Evolutionary conservation across 495 filamentous ascomycete species (phyloP), one percentile per base, ranked within the genome.

Genomic region (Rusavskia elegans): DNA sequence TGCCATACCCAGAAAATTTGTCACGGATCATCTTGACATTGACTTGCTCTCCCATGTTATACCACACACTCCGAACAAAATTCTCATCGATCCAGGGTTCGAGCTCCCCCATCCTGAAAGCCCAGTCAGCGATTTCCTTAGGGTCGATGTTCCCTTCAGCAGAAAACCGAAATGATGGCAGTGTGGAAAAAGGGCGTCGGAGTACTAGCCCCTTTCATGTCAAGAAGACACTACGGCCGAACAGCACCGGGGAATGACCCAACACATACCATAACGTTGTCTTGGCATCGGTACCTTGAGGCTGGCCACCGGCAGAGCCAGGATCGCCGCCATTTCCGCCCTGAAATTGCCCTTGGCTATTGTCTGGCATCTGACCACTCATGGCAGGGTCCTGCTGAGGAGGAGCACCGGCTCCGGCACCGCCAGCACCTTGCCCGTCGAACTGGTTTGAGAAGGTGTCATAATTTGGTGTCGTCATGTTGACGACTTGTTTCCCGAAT

Each of bases 21-120:
- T 99, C 92, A 54, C 92, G 89, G 61, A 99, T 99, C 80, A 99
- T 95, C 78, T 99, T 99, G 52, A 99, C 92, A 61, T 96, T 96
- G 60, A 99, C 92, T 56, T 77, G 76, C 71, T 97, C 90, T 52
- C 81, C 87, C 73, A 95, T 81, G 60, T 83, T 82, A 66, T 81
- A 85, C 82, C 87, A 97, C 20, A 97, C 76, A 57, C 82, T 89
- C 64, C 93, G 89, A 59, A 99, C 85, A 69, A 97, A 99, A 65
- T 85, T 93, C 70, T 99, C 92, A 65, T 99, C 92, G 67, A 99
- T 97, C 92, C 92, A 99, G 3, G 87, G 87, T 67, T 97, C 92
- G 61, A 99, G 83, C 64, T 99, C 92, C 53, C 92, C 92, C 92
- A 99, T 99, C 92, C 89, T 88, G 57, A 39, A 48, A 23, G 30